Base-by-base conservation (phyloP, 129 eudicot genomes). In the Chrysanthemum lavandulifolium region DNA sequence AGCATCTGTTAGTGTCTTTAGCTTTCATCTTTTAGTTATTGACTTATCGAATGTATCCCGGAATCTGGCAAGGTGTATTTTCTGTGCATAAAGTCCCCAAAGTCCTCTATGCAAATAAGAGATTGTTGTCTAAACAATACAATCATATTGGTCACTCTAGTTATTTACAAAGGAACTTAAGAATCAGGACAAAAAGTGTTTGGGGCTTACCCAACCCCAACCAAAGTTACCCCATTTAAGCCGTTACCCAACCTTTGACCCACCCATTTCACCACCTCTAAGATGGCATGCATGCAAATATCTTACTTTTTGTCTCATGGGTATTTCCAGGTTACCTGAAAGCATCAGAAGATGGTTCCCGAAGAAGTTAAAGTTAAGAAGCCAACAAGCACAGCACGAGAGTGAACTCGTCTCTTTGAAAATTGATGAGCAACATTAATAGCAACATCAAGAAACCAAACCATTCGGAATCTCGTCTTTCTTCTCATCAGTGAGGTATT, bases 401-500 rank as follows among this genome's bases (percentile, higher is more conserved):
- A 85, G 96, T 71, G 98, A 92, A 81, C 83, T 87, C n/a, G 88
- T 85, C 45, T 78, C 92, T 14, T 72, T 92, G 68, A 89, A 78
- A 73, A 73, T 65, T 2, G 86, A 89, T 71, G 91, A 82, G 23
- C 88, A 81, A 73, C 83, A 19, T 72, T 72, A 73, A 78, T 80
- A 79, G 73, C 69, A 59, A 25, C 58, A 65, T 15, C 19, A 33
- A 31, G 4, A 36, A 54, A 70, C 36, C 52, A 18, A 47, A 74
- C 13, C 16, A 14, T 21, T 14, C 63, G 10, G 16, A 10, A 69
- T n/a, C 40, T 3, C 25, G 5, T 61, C 19, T 70, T 15, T 27
- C 59, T 52, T 43, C 4, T 3, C 58, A 60, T 72, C 57, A 27
- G 31, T 50, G 61, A 63, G 65, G 58, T 71, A 11, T n/a, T 31